Conservation (phyloP, 2,329 filamentous ascomycete species). For the Boeremia exigua region DNA sequence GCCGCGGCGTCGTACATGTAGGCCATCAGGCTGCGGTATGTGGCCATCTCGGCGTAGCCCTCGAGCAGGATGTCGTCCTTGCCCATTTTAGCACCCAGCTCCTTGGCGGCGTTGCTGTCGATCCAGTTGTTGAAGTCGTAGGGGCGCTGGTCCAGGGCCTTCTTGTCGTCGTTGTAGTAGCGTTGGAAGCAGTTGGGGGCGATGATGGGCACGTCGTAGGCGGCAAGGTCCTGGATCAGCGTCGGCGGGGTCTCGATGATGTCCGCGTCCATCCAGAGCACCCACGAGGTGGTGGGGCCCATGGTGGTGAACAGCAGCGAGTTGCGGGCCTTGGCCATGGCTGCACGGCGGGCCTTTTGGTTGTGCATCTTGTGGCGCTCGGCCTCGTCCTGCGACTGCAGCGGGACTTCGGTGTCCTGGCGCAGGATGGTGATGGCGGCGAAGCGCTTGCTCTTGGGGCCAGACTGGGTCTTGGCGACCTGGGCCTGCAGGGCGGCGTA, state of each 20-base stretch:
- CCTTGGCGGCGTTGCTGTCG: conserved; percentile 80
- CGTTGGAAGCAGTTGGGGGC: conserved; percentile 96
- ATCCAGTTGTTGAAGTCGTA: conserved; percentile 99
- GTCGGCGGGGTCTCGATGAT: conserved; percentile 84
- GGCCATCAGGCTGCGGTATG: conserved; percentile 90
- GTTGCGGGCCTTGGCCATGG: conserved; percentile 94
- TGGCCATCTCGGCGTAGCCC: conserved; percentile 91
- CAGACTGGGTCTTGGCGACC: conserved; percentile 84
- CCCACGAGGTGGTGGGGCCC: conserved; percentile 90
- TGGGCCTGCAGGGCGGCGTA: conserved; percentile 82
- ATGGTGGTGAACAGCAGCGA: conserved; percentile 94
- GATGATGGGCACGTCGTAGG: conserved; percentile 87
- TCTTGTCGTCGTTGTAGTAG: conserved; percentile 72
- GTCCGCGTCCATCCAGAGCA: conserved; percentile 93
- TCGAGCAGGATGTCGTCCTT: conserved; percentile 92
- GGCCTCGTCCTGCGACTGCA: conserved; percentile 80
- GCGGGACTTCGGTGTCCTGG: conserved; percentile 88
- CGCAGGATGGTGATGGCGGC: conserved; percentile 92
- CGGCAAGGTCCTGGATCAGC: conserved; percentile 89
- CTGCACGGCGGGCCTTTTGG: conserved; percentile 83
- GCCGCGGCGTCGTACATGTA: conserved; percentile 67
- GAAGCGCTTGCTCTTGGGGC: conserved; percentile 81
- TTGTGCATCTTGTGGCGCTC: conserved; percentile 92
- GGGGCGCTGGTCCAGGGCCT: conserved; percentile 75
- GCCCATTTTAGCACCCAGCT: conserved; percentile 79